Percentiles rank a stretch among this genome's conserved stretches.
phyloP scores from a whole-genome alignment of 225 moss, liverwort and hornwort genomes.

The Neckera pumila region DNA sequence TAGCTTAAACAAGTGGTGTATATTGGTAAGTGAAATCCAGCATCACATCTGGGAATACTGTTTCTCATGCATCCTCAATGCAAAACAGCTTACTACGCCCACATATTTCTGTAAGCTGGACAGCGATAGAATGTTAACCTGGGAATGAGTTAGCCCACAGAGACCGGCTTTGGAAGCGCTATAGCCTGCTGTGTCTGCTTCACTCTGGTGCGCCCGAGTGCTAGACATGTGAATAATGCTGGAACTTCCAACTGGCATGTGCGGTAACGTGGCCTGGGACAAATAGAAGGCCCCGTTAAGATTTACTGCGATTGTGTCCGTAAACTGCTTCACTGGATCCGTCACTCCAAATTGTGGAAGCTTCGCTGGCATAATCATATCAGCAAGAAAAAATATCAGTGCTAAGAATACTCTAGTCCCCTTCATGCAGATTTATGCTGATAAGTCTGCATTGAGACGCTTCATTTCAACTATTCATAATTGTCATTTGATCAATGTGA shows the following conservation, averaged over 20 bases:
- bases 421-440: background rate
- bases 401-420: background rate
- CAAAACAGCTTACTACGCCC: background rate
- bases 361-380: conserved; percentile 8
- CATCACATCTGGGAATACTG: background rate
- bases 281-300: conserved; percentile 44
- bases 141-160: conserved; percentile 50
- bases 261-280: conserved; percentile 23
- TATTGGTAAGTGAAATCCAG: background rate
- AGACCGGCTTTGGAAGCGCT: conserved; percentile 64
- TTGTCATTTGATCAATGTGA: background rate
- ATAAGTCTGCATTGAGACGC: background rate
- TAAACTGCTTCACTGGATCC: conserved; percentile 36
- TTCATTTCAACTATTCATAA: background rate
- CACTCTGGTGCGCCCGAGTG: conserved; percentile 59
- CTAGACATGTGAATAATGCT: conserved; percentile 55
- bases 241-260: conserved; percentile 36
- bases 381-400: background rate
- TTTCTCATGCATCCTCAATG: background rate
- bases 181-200: conserved; percentile 41
- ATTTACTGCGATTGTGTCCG: conserved; percentile 47
- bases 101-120: background rate
- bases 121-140: conserved; percentile 2
- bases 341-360: conserved; percentile 10
- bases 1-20: background rate